Conservation (phyloP, 352 stramenopile genomes). For the Globisporangium ultimum region DNA sequence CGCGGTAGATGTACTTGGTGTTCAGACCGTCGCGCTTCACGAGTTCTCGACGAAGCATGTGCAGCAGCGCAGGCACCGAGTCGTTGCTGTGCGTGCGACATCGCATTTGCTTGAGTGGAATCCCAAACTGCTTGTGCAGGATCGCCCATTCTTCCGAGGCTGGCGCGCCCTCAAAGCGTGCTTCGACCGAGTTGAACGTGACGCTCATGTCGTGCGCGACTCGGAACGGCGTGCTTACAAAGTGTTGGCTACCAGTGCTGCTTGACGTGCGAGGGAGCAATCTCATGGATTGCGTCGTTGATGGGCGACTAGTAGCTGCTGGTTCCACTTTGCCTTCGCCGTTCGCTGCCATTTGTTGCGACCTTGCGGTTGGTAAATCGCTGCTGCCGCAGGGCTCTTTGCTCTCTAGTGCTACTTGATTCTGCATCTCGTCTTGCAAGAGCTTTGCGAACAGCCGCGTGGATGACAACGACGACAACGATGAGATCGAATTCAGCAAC, state of each 20-base stretch:
- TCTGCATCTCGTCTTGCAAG: constrained; percentile 2
- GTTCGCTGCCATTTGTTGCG: background rate
- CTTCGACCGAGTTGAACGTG: constrained; percentile 53
- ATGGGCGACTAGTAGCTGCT: background rate
- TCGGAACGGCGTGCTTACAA: constrained; percentile 47
- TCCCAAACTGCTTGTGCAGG: constrained; percentile 53
- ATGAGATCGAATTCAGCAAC: constrained; percentile 18
- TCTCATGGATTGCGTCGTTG: background rate
- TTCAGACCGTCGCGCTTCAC: constrained; percentile 34
- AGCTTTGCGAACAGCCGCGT: constrained; percentile 13
- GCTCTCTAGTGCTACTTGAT: background rate
- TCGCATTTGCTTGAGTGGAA: constrained; percentile 38
- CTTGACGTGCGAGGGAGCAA: background rate
- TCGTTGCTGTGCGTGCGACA: constrained; percentile 25
- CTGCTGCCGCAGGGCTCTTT: background rate
- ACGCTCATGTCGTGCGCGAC: constrained; percentile 48
- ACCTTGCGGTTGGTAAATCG: background rate
- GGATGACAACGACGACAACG: constrained; percentile 20
- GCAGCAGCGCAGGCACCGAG: constrained; percentile 40
- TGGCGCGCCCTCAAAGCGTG: constrained; percentile 46
- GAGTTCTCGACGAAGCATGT: constrained; percentile 56
- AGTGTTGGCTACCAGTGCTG: constrained; percentile 19
- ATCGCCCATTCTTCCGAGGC: constrained; percentile 23
- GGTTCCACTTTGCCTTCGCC: no score
- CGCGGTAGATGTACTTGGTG: constrained; percentile 58